Evolutionary conservation across 2,329 filamentous ascomycete species (phyloP), one percentile per base, ranked within the genome.

Genomic region (Cordyceps javanica): DNA sequence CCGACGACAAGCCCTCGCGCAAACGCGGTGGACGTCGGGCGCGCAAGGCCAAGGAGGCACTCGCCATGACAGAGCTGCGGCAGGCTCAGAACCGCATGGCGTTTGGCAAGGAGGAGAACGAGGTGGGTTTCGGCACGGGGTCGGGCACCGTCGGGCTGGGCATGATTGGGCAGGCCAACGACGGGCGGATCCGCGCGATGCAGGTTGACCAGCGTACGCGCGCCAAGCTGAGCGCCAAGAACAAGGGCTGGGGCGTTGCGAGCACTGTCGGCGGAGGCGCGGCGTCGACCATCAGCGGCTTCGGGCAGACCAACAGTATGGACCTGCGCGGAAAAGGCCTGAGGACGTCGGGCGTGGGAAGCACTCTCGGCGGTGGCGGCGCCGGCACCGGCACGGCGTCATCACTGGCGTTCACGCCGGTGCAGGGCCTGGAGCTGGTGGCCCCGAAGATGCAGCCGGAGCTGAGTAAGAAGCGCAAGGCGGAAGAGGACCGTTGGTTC

Each of bases 11-110:
- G 71, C 94, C 91, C 1, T 86, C 90, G 0, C 82, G 92, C 34
- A 99, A 99, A 72, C 89, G 94, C 62, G 94, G 94, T 71, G 94
- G 94, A 53, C 81, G 93, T 57, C 82, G 91, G 63, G 94, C 92
- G 13, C 81, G 94, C 58, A 96, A 96, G 72, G 93, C 93, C 60
- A 99, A 99, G 80, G 94, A 96, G 72, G 92, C 93, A 4, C 90
- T 90, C 7, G 93, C 94, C 60, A 96, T 97, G 91, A 99, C 94
- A 0, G 94, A 99, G 57, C 78, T 99, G 30, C 87, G 92, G 63
- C 97, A 97, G 72, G 91, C 91, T 5, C 94, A 97, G 73, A 99
- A 99, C 75, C 85, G 94, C 55, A 88, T 99, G 83, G 91, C 87
- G 0, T 99, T 99, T 68, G 92, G 92, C 59, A 94, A 96, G 70